A percentile compares a stretch with the other conserved stretches of the same genome.
These are phyloP conservation scores for Aspergillus texensis DNA, from an alignment of 2,329 filamentous ascomycete species.

Conservation along the genomic window DNA sequence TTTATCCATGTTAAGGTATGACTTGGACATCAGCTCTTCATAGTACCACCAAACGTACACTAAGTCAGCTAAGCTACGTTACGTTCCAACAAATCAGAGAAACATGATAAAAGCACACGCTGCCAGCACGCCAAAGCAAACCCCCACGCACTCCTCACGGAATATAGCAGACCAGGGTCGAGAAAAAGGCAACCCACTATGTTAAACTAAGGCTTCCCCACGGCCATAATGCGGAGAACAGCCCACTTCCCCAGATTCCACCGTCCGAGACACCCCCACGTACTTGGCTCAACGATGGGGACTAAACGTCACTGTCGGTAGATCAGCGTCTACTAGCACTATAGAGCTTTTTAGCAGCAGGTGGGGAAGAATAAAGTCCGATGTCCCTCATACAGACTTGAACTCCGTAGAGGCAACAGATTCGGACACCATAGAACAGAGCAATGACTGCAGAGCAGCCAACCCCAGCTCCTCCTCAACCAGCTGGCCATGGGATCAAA, in stretches of 20 bases:
- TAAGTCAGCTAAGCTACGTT: too few relatives aligned
- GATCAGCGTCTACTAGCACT: background rate
- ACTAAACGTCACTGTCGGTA: background rate
- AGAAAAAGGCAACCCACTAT: background rate
- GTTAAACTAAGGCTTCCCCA: background rate
- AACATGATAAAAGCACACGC: too few relatives aligned
- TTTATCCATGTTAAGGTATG: background rate
- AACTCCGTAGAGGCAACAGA: background rate
- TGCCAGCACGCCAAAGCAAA: too few relatives aligned
- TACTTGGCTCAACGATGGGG: background rate
- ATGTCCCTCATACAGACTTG: background rate
- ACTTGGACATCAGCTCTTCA: background rate
- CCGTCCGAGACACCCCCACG: slow-evolving; percentile 1
- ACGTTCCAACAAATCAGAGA: too few relatives aligned
- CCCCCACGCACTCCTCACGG: background rate
- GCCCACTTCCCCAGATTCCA: slow-evolving; percentile 3
- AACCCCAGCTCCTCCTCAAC: background rate
- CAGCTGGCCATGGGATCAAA: background rate
- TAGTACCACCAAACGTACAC: background rate
- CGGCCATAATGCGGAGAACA: slow-evolving; percentile 4
- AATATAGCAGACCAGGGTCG: background rate
- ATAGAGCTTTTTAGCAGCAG: background rate
- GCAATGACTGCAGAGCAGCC: background rate
- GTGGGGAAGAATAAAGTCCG: background rate
- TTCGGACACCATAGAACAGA: background rate